Conservation (phyloP, 2,329 filamentous ascomycete genomes). For the Sordariomycetes sp. region DNA sequence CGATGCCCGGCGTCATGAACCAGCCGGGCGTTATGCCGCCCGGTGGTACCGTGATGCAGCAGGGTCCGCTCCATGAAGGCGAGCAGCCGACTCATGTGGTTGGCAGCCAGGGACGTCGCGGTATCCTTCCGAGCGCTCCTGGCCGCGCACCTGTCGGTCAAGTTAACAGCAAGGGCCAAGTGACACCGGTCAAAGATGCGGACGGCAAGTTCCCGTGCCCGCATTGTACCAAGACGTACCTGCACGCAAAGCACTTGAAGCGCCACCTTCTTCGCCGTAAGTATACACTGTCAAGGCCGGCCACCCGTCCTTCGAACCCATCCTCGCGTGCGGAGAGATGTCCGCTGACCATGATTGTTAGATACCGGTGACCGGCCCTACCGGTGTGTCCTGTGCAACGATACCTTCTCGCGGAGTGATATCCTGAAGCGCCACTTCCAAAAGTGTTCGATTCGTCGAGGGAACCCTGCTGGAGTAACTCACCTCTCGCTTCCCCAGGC, state of each 20-base stretch:
- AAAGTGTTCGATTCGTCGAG: slow-evolving; percentile 93
- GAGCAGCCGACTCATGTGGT: slow-evolving; percentile 77
- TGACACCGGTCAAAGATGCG: slow-evolving; percentile 87
- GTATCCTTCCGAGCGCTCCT: slow-evolving; percentile 83
- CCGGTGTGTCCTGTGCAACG: slow-evolving; percentile 94
- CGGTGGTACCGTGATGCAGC: slow-evolving; percentile 44
- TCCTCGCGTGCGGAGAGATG: background rate
- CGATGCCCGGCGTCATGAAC: slow-evolving; percentile 59
- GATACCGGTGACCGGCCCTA: slow-evolving; percentile 97
- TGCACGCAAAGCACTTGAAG: slow-evolving; percentile 96
- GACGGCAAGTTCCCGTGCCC: slow-evolving; percentile 98
- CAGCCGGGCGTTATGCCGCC: slow-evolving; percentile 37
- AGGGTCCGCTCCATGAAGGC: slow-evolving; percentile 40
- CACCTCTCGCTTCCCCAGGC: slow-evolving; percentile 89
- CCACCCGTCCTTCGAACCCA: background rate
- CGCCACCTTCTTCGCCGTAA: slow-evolving; percentile 91
- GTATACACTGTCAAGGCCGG: slow-evolving; percentile 28
- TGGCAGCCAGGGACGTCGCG: slow-evolving; percentile 83
- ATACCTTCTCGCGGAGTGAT: slow-evolving; percentile 95
- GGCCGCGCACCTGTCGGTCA: slow-evolving; percentile 64
- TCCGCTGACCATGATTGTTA: slow-evolving; percentile 26
- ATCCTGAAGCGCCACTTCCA: slow-evolving; percentile 98
- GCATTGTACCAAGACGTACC: slow-evolving; percentile 95
- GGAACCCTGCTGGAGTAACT: slow-evolving; percentile 88
- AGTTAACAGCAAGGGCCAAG: slow-evolving; percentile 62